Percentiles rank a stretch among this genome's conserved stretches.
Evolutionary conservation across 129 eudicot species (phyloP).

Genomic region (Logfia minima): DNA sequence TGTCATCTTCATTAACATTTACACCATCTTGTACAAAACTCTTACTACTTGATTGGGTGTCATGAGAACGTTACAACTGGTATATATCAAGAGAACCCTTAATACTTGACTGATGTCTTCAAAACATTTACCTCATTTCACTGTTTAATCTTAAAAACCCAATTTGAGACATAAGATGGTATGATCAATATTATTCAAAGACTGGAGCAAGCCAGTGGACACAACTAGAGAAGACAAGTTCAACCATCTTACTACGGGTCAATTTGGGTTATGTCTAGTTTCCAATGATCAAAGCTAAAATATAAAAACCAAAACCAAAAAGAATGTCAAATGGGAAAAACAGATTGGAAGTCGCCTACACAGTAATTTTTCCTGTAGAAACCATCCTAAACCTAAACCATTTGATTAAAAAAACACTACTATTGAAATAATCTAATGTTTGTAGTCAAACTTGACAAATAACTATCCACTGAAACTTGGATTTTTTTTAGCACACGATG

Average conservation of each 20-base stretch:
- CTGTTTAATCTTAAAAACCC: slow-evolving; percentile 62
- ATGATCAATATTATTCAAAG: neutral
- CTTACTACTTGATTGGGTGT: slow-evolving; percentile 8
- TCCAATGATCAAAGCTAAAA: neutral
- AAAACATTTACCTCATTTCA: slow-evolving; percentile 31
- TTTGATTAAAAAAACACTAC: neutral
- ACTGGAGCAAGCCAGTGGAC: neutral
- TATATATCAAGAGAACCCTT: neutral
- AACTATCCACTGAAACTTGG: neutral
- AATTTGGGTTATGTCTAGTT: neutral
- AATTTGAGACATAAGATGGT: slow-evolving; percentile 1
- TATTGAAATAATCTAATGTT: too few relatives aligned
- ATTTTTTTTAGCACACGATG: too few relatives aligned
- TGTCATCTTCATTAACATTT: slow-evolving; percentile 79
- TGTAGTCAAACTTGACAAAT: neutral
- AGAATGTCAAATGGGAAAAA: neutral
- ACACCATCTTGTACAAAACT: slow-evolving; percentile 16
- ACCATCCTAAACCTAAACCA: neutral
- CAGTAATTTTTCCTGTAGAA: neutral
- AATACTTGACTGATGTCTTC: slow-evolving; percentile 12
- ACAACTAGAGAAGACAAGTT: too few relatives aligned
- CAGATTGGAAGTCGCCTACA: neutral
- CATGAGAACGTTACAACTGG: neutral
- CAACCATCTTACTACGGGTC: neutral
- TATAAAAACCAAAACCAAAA: neutral